phyloP scores from a whole-genome alignment of 2,329 filamentous ascomycete genomes.

The Cercospora sp. region DNA sequence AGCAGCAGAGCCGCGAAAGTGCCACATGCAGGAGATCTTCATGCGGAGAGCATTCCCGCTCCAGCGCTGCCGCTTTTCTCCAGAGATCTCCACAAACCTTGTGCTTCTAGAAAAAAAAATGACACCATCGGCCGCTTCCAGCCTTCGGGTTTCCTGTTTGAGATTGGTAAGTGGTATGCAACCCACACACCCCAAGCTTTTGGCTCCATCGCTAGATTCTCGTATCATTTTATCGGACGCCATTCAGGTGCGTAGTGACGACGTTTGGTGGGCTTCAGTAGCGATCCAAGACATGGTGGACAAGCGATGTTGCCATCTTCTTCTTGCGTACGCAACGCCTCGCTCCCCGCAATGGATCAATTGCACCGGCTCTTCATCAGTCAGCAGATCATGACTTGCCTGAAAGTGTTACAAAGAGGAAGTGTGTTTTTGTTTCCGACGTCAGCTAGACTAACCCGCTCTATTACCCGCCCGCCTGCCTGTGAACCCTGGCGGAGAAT shows the following conservation, averaged over 20 bases:
- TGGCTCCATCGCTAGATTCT: slow-evolving; percentile 10
- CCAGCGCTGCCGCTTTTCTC: neutral
- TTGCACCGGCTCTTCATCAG: neutral
- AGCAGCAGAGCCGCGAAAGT: neutral
- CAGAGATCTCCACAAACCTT: neutral
- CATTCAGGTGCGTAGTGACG: neutral
- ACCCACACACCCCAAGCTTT: neutral
- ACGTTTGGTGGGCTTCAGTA: neutral
- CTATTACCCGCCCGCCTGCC: neutral
- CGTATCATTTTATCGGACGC: slow-evolving; percentile 11
- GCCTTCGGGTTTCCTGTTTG: slow-evolving; percentile 12
- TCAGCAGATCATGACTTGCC: neutral
- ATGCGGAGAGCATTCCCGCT: neutral
- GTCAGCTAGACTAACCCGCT: neutral
- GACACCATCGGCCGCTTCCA: slow-evolving; percentile 2
- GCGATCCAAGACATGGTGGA: neutral
- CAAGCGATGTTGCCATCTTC: neutral
- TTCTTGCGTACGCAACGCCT: neutral
- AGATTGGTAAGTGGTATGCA: neutral
- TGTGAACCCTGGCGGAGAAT: neutral
- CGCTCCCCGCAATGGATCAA: neutral
- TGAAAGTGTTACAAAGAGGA: neutral
- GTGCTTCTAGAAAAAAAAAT: neutral
- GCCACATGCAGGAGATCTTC: neutral
- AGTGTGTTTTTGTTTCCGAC: neutral